Percentiles rank a stretch among this genome's conserved stretches.
These are phyloP conservation scores for Fusarium pseudonygamai DNA, from an alignment of 2,329 filamentous ascomycete genomes.

Conservation along the genomic window DNA sequence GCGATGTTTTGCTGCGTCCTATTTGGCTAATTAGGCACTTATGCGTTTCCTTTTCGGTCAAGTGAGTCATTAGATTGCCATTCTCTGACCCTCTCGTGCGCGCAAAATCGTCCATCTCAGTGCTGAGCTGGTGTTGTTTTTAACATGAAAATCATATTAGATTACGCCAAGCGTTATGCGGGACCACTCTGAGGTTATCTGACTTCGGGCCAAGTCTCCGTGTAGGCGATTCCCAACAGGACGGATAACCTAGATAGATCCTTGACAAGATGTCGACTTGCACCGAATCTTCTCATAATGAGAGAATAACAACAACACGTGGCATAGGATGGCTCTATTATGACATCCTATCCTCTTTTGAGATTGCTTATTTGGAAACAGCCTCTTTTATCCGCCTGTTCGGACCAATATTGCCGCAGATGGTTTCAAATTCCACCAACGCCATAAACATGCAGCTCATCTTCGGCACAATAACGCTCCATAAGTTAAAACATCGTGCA, in stretches of 20 bases:
- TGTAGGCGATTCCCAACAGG: conserved; percentile 5
- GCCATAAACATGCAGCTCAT: conserved; percentile 8
- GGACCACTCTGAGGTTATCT: conserved; percentile 2
- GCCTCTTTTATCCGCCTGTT: conserved; percentile 12
- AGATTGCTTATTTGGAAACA: background rate
- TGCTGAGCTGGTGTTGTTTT: background rate
- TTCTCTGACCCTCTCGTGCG: background rate
- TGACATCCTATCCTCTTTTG: background rate
- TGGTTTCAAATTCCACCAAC: conserved; percentile 6
- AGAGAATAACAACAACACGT: background rate
- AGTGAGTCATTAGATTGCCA: conserved; percentile 11
- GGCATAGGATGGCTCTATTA: conserved; percentile 8
- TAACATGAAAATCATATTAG: background rate
- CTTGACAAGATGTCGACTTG: background rate
- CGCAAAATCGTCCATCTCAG: background rate
- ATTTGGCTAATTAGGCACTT: conserved; percentile 10
- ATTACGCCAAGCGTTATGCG: conserved; percentile 30
- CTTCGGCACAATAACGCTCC: background rate
- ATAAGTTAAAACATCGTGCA: background rate
- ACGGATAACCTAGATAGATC: conserved; percentile 12
- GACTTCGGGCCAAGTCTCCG: background rate
- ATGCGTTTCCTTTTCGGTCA: background rate
- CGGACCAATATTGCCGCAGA: conserved; percentile 18
- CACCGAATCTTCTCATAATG: background rate
- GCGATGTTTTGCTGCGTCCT: background rate